phyloP scores from a whole-genome alignment of 2,329 filamentous ascomycete genomes.

The Colletotrichum orchidophilum region DNA sequence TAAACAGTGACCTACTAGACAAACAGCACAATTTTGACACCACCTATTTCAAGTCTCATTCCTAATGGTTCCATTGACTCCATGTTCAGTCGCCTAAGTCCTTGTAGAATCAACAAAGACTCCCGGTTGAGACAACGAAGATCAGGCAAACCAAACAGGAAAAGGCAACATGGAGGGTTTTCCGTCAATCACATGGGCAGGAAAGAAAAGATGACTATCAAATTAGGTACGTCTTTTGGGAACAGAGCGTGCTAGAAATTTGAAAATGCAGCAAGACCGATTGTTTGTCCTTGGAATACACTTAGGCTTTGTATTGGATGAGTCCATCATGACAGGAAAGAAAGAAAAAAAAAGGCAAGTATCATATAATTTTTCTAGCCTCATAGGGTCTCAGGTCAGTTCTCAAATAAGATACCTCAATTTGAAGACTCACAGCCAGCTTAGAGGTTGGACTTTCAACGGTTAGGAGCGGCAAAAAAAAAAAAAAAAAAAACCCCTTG shows the following conservation, averaged over 20 bases:
- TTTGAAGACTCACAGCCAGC: background rate
- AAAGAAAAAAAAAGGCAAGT: background rate
- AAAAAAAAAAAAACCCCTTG: background rate
- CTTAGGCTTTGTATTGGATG: too few relatives aligned
- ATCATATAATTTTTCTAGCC: background rate
- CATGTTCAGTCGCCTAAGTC: background rate
- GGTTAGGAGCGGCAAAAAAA: background rate
- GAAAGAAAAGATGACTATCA: background rate
- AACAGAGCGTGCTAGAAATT: too few relatives aligned
- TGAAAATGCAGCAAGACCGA: too few relatives aligned
- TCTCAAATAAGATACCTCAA: background rate
- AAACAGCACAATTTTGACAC: too few relatives aligned
- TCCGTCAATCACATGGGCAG: background rate
- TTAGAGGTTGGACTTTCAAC: background rate
- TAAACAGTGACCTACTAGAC: too few relatives aligned
- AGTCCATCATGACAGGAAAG: too few relatives aligned
- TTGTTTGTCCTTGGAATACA: too few relatives aligned
- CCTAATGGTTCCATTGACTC: too few relatives aligned
- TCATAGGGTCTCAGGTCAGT: background rate
- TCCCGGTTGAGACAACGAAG: background rate
- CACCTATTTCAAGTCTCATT: background rate
- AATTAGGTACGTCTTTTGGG: too few relatives aligned
- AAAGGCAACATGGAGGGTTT: background rate
- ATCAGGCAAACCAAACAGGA: too few relatives aligned
- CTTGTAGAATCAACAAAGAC: background rate